phyloP scores from a whole-genome alignment of 805 yeast genomes.

The Starmerella riodocensis region DNA sequence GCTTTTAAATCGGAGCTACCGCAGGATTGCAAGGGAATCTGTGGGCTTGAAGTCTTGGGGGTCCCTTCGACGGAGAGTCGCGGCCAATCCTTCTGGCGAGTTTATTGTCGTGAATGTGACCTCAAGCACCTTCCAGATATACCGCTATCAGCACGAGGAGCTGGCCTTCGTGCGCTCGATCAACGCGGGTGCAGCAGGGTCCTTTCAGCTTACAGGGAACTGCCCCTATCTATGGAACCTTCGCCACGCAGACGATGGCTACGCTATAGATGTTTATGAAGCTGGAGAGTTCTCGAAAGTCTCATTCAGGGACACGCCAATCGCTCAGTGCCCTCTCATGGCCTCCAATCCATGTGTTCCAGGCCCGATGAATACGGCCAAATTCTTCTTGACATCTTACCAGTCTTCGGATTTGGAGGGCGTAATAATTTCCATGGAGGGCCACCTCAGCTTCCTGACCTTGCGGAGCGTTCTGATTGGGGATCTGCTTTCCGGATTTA shows the following conservation, averaged over 20 bases:
- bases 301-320: not conserved
- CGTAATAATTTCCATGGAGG: not conserved
- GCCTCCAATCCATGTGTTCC: not conserved
- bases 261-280: not conserved
- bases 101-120: constrained; percentile 1
- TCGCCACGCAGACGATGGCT: not conserved
- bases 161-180: not conserved
- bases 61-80: not conserved
- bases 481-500: not conserved
- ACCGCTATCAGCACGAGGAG: not conserved
- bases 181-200: not conserved
- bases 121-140: not conserved
- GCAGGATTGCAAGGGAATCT: not conserved
- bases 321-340: not conserved
- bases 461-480: not conserved
- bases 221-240: constrained; percentile 2
- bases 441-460: not conserved
- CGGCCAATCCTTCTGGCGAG: not conserved
- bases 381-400: not conserved
- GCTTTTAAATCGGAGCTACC: not conserved
- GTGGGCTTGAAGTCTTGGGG: not conserved
- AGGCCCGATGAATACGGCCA: too few relatives aligned
- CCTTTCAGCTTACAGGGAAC: constrained; percentile 2
- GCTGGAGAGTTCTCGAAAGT: not conserved
- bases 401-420: not conserved